Evolutionary conservation across 164 flowering plant genomes (phyloP), one percentile per base, ranked within the genome.

Genomic region (Taxillus chinensis): DNA sequence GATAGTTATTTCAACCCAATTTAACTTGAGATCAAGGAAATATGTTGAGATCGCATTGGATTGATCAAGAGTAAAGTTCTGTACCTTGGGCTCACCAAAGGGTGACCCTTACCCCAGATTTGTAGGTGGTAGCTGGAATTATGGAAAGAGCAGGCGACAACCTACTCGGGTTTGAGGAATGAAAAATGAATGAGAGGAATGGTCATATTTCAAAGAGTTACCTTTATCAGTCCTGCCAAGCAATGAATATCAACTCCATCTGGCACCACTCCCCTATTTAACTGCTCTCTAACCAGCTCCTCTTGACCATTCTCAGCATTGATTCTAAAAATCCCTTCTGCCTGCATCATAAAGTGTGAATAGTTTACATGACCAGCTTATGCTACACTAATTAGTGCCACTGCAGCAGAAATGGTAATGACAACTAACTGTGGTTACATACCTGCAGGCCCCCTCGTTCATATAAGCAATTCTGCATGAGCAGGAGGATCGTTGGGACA

Each of bases 401-500:
- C 27, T 27, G 27, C 27, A 27, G 57, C 45, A 50, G 11, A 53
- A n/a, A 7, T 9, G 62, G 15, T 9, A 16, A 41, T 49, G 27
- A 41, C 3, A 40, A 41, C 3, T 12, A 41, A 27, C 27, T 27
- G 27, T 27, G 27, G 52, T n/a, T 9, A 9, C 45, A 39, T 50
- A 83, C 89, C 81, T 80, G 86, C 59, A 86, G 64, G 39, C 86
- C 89, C 16, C 87, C 87, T 67, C 73, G 82, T 64, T 73, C 66
- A 61, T 83, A 83, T 65, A 85, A 70, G 53, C 62, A 78, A 61
- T 74, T 70, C 67, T 87, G 90, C 90, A 85, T 76, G 58, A 82
- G 74, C 57, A 87, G 67, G 40, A 87, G 88, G 59, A 85, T 85
- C 7, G 88, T 85, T 49, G 93, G 93, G 49, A 87, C 83, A 74